Percentiles rank a stretch among this genome's conserved stretches.
These are phyloP conservation scores for Pythium utonaiense DNA, from an alignment of 352 stramenopile species.

Conservation along the genomic window DNA sequence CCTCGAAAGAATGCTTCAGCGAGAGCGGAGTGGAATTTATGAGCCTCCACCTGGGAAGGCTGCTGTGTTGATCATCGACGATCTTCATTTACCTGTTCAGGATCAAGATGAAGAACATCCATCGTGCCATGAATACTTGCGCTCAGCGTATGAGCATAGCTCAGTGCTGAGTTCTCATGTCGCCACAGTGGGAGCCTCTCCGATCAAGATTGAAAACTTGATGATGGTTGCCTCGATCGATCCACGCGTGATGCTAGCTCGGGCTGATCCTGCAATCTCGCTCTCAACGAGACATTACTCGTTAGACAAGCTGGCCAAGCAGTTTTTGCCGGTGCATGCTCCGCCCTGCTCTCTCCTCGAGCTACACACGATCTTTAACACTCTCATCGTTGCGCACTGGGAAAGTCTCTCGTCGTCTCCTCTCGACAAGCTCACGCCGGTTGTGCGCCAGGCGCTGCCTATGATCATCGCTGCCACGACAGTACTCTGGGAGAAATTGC, in stretches of 20 bases:
- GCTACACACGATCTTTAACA: conserved; percentile 25
- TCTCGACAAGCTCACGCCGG: conserved; percentile 11
- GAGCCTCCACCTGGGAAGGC: conserved; percentile 36
- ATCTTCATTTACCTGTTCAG: conserved; percentile 30
- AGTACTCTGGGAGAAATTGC: conserved; percentile 51
- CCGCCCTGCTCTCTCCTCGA: conserved; percentile 10
- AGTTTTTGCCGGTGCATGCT: conserved; percentile 24
- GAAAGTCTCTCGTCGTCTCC: conserved; percentile 11
- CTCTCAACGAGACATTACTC: conserved; percentile 16
- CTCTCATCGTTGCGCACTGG: conserved; percentile 17
- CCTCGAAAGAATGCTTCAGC: conserved; percentile 33
- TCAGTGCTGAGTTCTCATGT: conserved; percentile 13
- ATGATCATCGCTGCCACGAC: conserved; percentile 29
- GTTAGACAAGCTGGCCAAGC: conserved; percentile 21
- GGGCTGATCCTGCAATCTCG: not conserved
- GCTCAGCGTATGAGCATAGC: conserved; percentile 18
- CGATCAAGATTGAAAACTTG: conserved; percentile 24
- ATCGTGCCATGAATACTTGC: conserved; percentile 23
- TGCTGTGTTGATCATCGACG: conserved; percentile 32
- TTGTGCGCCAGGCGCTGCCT: conserved; percentile 12
- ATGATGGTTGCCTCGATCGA: conserved; percentile 32
- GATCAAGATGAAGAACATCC: conserved; percentile 21
- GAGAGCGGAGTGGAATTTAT: conserved; percentile 29
- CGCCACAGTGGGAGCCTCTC: not conserved
- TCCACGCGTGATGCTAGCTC: not conserved